These are phyloP conservation scores for Aspergillus campestris DNA, from an alignment of 495 filamentous ascomycete species.

Conservation along the genomic window DNA sequence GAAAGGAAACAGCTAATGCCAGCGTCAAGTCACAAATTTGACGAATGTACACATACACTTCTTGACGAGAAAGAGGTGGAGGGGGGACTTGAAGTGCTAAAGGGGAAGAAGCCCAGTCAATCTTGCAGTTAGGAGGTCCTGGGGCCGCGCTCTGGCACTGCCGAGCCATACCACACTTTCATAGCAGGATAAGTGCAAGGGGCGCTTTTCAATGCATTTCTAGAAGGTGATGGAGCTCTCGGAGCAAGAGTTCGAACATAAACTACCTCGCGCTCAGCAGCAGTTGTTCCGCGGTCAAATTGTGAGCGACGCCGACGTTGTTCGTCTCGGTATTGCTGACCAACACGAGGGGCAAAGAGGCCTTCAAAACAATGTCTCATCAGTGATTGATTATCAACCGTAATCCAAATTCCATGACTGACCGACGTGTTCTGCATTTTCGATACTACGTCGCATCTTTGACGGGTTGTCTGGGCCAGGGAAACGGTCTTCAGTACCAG, in stretches of 20 bases:
- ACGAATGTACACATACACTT: slow-evolving; percentile 34
- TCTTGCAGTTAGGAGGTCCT: slow-evolving; percentile 14
- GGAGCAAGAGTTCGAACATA: slow-evolving; percentile 18
- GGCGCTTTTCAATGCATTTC: slow-evolving; percentile 15
- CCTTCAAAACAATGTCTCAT: slow-evolving; percentile 21
- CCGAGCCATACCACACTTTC: slow-evolving; percentile 19
- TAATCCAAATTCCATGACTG: slow-evolving; percentile 23
- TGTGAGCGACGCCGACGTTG: slow-evolving; percentile 70
- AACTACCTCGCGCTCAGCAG: slow-evolving; percentile 21
- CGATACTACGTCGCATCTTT: slow-evolving; percentile 75
- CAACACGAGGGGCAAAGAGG: slow-evolving; percentile 62
- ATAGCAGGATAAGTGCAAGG: slow-evolving; percentile 22
- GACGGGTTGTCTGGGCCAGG: slow-evolving; percentile 72
- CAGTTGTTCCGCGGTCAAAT: slow-evolving; percentile 55
- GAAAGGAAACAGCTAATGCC: not conserved
- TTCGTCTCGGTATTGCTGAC: slow-evolving; percentile 65
- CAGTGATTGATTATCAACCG: too few relatives aligned
- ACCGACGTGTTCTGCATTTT: slow-evolving; percentile 82
- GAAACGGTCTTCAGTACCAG: slow-evolving; percentile 59
- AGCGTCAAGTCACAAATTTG: too few relatives aligned
- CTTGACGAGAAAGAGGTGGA: slow-evolving; percentile 3
- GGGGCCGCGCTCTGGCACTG: slow-evolving; percentile 9
- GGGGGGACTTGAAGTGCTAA: too few relatives aligned
- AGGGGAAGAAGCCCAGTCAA: not conserved
- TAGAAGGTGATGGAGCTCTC: slow-evolving; percentile 7